Base-by-base conservation (phyloP, 2,329 filamentous ascomycete genomes). In the Claviceps capensis region DNA sequence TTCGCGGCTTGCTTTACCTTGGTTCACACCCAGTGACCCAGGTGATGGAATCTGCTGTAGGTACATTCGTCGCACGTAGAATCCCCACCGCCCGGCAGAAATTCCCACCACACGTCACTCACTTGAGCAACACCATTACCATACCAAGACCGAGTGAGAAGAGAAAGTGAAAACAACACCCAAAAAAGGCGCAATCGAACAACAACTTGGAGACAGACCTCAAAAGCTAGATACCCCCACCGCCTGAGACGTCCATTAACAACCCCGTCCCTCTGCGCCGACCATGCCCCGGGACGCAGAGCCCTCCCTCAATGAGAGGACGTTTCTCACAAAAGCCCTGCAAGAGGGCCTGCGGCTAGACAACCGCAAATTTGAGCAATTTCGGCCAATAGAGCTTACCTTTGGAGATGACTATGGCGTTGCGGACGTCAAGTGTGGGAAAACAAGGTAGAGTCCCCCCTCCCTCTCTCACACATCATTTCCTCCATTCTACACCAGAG, bases 371-470 rank as follows among this genome's bases (percentile, higher is more conserved):
- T 78, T 90, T 53, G 87, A 96, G 63, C 77, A 89, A 61, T 93
- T 87, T 68, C 82, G 93, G 58, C 75, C 81, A 47, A 67, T 96
- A 46, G 79, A 85, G 54, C 76, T 98, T 54, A 79, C 75, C 3
- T 95, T 97, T 68, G 89, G 89, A 49, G 85, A 95, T 57, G 88
- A 95, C 61, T 90, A 90, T 75, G 93, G 93, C 56, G 82, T 91
- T 60, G 88, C 85, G 59, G 88, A 95, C 62, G 86, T 96, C 41
- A 79, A 82, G 57, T 72, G 96, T 56, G 93, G 93, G 60, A 95
- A 91, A 72, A 97, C 93, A 52, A 87, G 84, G 90, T 91, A 69
- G 53, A 48, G 5, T 23, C 9, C 13, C 22, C 23, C 17, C 8
- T 13, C 5, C 46, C 30, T 23, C 43, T 22, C 17, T 22, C 7